A percentile compares a stretch with the other conserved stretches of the same genome.
Evolutionary conservation across 768 basidiomycete genomes (phyloP).

Genomic region (Tulasnella calospora): DNA sequence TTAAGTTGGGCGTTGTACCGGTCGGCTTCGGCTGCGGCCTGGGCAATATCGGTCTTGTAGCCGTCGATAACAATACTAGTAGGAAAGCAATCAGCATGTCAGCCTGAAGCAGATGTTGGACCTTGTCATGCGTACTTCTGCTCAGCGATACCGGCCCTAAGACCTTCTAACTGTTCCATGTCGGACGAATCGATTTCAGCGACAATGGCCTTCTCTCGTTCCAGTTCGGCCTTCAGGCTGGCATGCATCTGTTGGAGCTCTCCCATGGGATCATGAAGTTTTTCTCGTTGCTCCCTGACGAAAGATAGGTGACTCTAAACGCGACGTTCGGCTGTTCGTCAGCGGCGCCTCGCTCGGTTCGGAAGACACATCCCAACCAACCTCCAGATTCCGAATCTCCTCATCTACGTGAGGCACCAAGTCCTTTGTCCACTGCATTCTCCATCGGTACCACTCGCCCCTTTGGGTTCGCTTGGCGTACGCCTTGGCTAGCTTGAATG

Average conservation of each 20-base stretch:
- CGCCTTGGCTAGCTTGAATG: conserved; percentile 15
- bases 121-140: conserved; percentile 9
- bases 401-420: conserved; percentile 11
- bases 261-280: conserved; percentile 13
- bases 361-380: not conserved
- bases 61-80: conserved; percentile 22
- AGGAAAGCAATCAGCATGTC: not conserved
- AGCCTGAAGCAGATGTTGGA: not conserved
- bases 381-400: conserved; percentile 18
- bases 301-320: conserved; percentile 1
- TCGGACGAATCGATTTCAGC: conserved; percentile 24
- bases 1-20: conserved; percentile 10
- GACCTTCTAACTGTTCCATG: conserved; percentile 17
- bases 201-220: conserved; percentile 12
- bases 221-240: conserved; percentile 12
- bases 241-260: conserved; percentile 16
- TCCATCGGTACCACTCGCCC: conserved; percentile 21
- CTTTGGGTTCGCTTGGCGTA: conserved; percentile 19
- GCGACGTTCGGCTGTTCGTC: not conserved
- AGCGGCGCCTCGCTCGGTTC: not conserved
- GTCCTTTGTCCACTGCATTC: conserved; percentile 17
- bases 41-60: conserved; percentile 22
- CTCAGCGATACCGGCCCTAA: conserved; percentile 18
- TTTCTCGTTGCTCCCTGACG: conserved; percentile 14
- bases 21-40: conserved; percentile 16